Conservation (phyloP, 2,329 filamentous ascomycete species). For the Colletotrichum australisinense region DNA sequence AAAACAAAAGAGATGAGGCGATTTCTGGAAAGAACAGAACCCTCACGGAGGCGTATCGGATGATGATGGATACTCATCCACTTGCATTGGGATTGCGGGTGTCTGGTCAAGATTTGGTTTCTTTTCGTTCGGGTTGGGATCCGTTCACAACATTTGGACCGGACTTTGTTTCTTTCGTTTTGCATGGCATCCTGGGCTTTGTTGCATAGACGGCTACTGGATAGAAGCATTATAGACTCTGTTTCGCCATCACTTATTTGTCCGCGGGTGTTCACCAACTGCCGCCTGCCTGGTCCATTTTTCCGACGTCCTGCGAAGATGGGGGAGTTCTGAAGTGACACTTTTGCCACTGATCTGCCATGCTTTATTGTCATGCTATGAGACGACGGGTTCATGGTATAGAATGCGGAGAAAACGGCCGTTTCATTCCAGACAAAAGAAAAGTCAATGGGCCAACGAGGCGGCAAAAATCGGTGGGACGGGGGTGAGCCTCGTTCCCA, state of each 20-base stretch:
- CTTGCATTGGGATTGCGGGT: constrained; percentile 19
- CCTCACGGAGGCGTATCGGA: constrained; percentile 23
- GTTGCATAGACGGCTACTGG: constrained; percentile 29
- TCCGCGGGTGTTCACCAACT: too few relatives aligned
- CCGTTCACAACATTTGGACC: background rate
- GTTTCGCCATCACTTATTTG: constrained; percentile 1
- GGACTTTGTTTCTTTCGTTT: background rate
- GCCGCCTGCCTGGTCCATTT: background rate
- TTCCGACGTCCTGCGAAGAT: background rate
- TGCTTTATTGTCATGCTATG: background rate
- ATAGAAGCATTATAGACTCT: constrained; percentile 33
- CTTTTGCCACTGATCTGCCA: background rate
- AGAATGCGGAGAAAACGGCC: background rate
- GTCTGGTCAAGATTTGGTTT: constrained; percentile 3
- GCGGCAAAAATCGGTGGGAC: background rate
- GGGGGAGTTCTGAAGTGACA: background rate
- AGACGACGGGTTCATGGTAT: background rate
- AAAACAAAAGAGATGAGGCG: background rate
- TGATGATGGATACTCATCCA: background rate
- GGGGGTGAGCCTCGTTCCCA: constrained; percentile 17
- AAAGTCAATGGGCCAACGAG: background rate
- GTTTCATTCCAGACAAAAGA: background rate
- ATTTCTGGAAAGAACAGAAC: background rate
- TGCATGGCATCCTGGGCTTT: constrained; percentile 26
- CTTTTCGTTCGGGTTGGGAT: background rate